Base-by-base conservation (phyloP, 1,284 basidiomycete species). In the Cystobasidium pallidum region DNA sequence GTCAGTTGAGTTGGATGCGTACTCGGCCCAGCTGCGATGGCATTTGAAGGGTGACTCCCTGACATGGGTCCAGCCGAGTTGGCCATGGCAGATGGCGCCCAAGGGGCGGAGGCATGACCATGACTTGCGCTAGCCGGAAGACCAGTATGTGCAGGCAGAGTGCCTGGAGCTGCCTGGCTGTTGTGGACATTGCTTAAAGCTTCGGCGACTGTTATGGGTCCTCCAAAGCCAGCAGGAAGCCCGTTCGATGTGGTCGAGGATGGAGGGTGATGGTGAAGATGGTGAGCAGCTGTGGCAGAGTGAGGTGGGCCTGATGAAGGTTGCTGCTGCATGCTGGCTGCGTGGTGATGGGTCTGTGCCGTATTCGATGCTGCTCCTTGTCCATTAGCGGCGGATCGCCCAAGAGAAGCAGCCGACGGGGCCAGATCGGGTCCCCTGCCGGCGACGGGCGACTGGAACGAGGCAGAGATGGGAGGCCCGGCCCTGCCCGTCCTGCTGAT, bases 151-250 rank as follows among this genome's bases (percentile, higher is more conserved):
- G 13, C 32, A 19, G 36, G 26, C 13, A 39, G 66, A 39, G 39
- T 17, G 24, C 28, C 24, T 47, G 45, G 45, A 10, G 19, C 30
- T 41, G 67, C 26, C 52, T 61, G 57, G 10, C 62, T 55, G 30
- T 70, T 70, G n/a, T n/a, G n/a, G 47, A 55, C 57, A 36, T 49
- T 55, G n/a, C 10, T 34, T 13, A 61, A 11, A 24, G 58, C 58
- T 43, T 61, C 58, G 17, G 58, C 58, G n/a, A 47, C 58, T 4
- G 58, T 43, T n/a, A 61, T 61, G 58, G 58, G 58, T 1, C 58
- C 58, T 19, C 58, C 58, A 26, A 61, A n/a, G 6, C 54, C 54
- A 34, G 54, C 17, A 57, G 54, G 54, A 8, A 32, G 30, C 4
- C 30, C 54, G 19, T 28, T 36, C 28, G 11, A 15, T n/a, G 30